Conservation (phyloP, 495 filamentous ascomycete genomes). For the Pseudoneurospora amorphoporcata region DNA sequence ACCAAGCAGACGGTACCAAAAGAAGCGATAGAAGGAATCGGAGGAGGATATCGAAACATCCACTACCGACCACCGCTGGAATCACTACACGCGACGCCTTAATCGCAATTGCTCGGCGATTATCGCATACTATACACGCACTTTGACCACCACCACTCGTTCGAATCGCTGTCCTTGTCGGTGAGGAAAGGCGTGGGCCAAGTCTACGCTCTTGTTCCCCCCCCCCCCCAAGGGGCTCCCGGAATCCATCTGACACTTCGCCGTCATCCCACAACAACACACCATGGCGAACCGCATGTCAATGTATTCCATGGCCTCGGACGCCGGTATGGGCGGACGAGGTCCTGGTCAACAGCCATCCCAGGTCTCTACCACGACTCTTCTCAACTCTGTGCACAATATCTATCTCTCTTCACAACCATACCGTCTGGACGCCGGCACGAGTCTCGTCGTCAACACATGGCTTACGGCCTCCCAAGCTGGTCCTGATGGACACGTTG, state of each 20-base stretch:
- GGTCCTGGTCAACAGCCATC: constrained; percentile 53
- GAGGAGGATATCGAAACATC: not conserved
- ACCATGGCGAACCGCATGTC: constrained; percentile 76
- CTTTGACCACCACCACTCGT: constrained; percentile 6
- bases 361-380: constrained; percentile 83
- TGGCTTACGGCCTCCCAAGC: constrained; percentile 71
- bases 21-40: not conserved
- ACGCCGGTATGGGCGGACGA: constrained; percentile 46
- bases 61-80: not conserved
- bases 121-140: not conserved
- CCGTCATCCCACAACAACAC: constrained; percentile 8
- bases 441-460: constrained; percentile 89
- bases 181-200: not conserved
- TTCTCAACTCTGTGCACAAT: constrained; percentile 85
- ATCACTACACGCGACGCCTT: not conserved
- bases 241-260: constrained; percentile 9
- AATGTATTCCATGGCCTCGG: constrained; percentile 61
- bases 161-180: constrained; percentile 1
- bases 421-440: constrained; percentile 79
- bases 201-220: not conserved
- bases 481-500: constrained; percentile 53
- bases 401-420: constrained; percentile 73
- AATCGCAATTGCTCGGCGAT: not conserved
- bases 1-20: not conserved
- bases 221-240: constrained; percentile 16